phyloP scores from a whole-genome alignment of 257 asterid genomes.

The Primulina tabacum region DNA sequence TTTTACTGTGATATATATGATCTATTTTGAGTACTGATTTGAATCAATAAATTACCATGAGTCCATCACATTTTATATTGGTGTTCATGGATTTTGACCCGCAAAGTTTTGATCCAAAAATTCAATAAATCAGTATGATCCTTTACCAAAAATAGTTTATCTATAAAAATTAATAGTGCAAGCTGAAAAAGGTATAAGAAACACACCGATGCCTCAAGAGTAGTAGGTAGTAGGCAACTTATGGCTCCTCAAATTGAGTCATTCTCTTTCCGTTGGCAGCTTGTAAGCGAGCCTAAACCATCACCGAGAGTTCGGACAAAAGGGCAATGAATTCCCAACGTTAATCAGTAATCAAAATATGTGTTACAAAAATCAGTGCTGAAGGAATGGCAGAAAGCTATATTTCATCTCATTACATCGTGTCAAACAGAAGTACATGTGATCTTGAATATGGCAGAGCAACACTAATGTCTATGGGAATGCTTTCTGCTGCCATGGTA shows the following conservation, averaged over 20 bases:
- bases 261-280: background rate
- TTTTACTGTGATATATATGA: background rate
- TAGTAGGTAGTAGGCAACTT: background rate
- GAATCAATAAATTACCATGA: background rate
- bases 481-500: conserved; percentile 63
- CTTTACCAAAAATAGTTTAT: background rate
- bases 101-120: background rate
- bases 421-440: conserved; percentile 23
- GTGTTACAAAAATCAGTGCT: too few relatives aligned
- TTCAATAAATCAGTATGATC: background rate
- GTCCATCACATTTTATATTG: background rate
- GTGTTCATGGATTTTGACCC: background rate
- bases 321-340: background rate
- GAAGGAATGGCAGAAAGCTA: background rate
- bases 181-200: too few relatives aligned
- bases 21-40: background rate
- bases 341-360: background rate
- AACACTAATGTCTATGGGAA: conserved; percentile 68
- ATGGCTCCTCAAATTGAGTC: background rate
- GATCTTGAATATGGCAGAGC: conserved; percentile 4
- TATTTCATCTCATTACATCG: background rate
- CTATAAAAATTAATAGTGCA: background rate
- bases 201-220: too few relatives aligned
- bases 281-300: background rate
- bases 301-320: background rate